phyloP scores from a whole-genome alignment of 2,329 filamentous ascomycete species.

The Fusarium bactridioides region DNA sequence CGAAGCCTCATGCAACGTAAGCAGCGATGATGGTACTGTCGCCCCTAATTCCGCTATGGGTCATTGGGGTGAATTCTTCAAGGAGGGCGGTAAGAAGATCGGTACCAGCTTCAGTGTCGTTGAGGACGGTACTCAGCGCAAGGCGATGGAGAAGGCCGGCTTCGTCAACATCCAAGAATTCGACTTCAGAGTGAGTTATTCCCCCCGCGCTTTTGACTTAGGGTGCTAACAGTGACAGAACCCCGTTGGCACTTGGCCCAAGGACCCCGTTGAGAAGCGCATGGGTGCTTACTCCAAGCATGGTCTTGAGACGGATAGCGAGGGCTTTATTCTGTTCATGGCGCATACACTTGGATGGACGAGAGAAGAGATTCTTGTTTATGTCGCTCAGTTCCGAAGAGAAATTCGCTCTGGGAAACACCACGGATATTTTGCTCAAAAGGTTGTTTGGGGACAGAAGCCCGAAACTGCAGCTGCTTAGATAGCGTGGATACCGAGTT shows the following conservation, averaged over 20 bases:
- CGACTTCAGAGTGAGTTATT: conserved; percentile 21
- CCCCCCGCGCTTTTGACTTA: fast-evolving
- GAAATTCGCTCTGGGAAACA: conserved; percentile 42
- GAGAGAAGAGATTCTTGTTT: conserved; percentile 45
- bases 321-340: conserved; percentile 48
- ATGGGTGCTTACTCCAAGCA: conserved; percentile 42
- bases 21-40: conserved; percentile 45
- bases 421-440: conserved; percentile 44
- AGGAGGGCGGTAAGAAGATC: conserved; percentile 43
- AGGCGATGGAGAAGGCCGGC: conserved; percentile 30
- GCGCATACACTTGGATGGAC: conserved; percentile 48
- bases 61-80: conserved; percentile 43
- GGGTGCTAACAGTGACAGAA: not conserved
- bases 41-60: conserved; percentile 37
- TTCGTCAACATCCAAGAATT: conserved; percentile 39
- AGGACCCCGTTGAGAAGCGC: conserved; percentile 16
- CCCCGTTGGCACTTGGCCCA: conserved; percentile 31
- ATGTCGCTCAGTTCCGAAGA: conserved; percentile 45
- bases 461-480: not conserved
- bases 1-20: conserved; percentile 40
- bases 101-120: conserved; percentile 41
- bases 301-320: conserved; percentile 48
- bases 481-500: fast-evolving
- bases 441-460: conserved; percentile 49
- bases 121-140: conserved; percentile 32